Percentiles rank a stretch among this genome's conserved stretches.
Evolutionary conservation across 2,329 filamentous ascomycete species (phyloP).

Genomic region (Claviceps purpurea): DNA sequence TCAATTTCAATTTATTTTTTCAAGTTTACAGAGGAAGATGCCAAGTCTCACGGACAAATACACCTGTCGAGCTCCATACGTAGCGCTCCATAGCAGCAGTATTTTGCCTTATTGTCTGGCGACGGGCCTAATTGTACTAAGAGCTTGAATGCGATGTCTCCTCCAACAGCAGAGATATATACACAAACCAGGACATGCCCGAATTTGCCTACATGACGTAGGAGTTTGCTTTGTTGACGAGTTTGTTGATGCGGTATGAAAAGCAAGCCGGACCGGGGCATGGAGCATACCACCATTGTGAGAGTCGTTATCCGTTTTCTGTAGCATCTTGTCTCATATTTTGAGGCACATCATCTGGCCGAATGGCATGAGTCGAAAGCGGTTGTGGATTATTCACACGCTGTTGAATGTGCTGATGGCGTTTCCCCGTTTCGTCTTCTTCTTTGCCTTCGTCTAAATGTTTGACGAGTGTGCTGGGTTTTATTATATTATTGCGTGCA

Average conservation of each 20-base stretch:
- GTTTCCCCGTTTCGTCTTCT: background rate
- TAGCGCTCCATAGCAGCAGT: background rate
- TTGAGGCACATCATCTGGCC: background rate
- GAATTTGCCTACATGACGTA: background rate
- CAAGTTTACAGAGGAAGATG: background rate
- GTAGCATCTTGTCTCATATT: background rate
- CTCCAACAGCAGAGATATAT: background rate
- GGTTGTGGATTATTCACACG: background rate
- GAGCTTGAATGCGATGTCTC: background rate
- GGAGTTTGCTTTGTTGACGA: no score
- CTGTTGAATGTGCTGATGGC: background rate
- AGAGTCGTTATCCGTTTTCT: background rate
- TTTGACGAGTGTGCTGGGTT: constrained; percentile 18
- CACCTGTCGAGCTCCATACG: background rate
- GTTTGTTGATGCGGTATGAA: background rate
- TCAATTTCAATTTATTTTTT: background rate
- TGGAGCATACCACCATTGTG: background rate
- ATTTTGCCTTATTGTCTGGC: background rate
- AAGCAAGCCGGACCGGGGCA: background rate
- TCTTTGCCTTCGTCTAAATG: constrained; percentile 1
- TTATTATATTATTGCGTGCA: constrained; percentile 36
- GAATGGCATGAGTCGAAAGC: background rate
- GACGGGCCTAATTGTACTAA: background rate
- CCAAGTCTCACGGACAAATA: no score
- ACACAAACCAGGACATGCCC: background rate